Base-by-base conservation (phyloP, 2,329 filamentous ascomycete species). In the Calonectria crousiana region DNA sequence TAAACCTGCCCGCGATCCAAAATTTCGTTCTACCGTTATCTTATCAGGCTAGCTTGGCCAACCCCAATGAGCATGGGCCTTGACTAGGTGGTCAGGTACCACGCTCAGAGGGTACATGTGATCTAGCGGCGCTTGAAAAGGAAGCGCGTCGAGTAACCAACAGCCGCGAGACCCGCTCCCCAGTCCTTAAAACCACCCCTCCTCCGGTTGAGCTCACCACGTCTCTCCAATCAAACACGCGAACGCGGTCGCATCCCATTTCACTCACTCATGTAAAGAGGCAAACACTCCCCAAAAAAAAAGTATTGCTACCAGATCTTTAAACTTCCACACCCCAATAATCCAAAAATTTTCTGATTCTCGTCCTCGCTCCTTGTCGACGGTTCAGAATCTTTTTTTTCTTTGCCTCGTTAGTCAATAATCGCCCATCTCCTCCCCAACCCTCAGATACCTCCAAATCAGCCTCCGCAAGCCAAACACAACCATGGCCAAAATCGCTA, bases 401-500 rank as follows among this genome's bases (percentile, higher is more conserved):
- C n/a, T 11, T 16, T 16, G 14, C n/a, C 16, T 30, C 23, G 6
- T 26, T 32, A 23, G 32, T 44, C 41, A 10, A 44, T 23, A 58
- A 16, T 30, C 23, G 5, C n/a, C 26, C 4, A 47, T 34, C 38
- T 47, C 36, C 60, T 36, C 52, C 38, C 26, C 32, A 30, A 51
- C 18, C 47, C 52, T 32, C 14, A 68, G 44, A 32, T 20, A 32
- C 36, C 26, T 38, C 44, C 34, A 52, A 66, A 51, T 28, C 36
- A 13, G 23, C 28, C 32, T 23, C 36, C 38, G 11, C 38, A 32
- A n/a, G 28, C 67, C 32, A 26, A 20, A 20, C 28, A 32, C 53
- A 76, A 83, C 51, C 74, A 88, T 88, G 86, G 82, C 84, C 75
- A 84, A 88, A 74, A 81, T 84, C 60, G 88, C 88, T 49, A 82